These are phyloP conservation scores for Tothia fuscella DNA, from an alignment of 2,329 filamentous ascomycete genomes.

Conservation along the genomic window DNA sequence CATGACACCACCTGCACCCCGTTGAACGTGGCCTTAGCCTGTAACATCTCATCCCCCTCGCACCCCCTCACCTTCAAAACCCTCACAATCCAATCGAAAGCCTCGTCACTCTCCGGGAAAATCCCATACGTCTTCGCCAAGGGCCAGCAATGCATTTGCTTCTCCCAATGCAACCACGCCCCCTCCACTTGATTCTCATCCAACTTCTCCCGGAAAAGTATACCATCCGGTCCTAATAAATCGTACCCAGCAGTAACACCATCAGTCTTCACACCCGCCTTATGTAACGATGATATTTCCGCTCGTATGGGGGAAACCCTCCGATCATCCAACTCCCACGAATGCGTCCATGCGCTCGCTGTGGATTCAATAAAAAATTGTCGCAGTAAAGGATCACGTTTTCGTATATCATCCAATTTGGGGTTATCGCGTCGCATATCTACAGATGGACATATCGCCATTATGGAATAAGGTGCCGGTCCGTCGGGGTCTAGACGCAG, in stretches of 20 bases:
- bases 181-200: constrained; percentile 33
- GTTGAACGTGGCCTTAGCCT: too few relatives aligned
- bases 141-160: constrained; percentile 49
- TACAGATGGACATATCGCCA: constrained; percentile 38
- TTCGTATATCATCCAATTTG: constrained; percentile 28
- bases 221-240: constrained; percentile 40
- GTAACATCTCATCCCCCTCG: not conserved
- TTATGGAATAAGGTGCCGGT: constrained; percentile 20
- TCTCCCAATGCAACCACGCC: constrained; percentile 47
- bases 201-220: constrained; percentile 36
- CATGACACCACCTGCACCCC: too few relatives aligned
- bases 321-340: constrained; percentile 31
- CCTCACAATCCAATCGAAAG: constrained; percentile 8
- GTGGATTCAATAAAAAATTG: constrained; percentile 29
- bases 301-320: constrained; percentile 37
- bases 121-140: constrained; percentile 23
- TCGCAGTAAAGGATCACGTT: constrained; percentile 35
- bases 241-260: constrained; percentile 42
- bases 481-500: constrained; percentile 20
- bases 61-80: constrained; percentile 1
- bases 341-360: constrained; percentile 30
- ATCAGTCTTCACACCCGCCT: constrained; percentile 35
- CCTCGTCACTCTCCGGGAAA: constrained; percentile 3
- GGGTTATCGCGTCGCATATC: constrained; percentile 37
- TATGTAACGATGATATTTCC: constrained; percentile 26